phyloP scores from a whole-genome alignment of 768 basidiomycete genomes.

The Melanogaster broomeanus region DNA sequence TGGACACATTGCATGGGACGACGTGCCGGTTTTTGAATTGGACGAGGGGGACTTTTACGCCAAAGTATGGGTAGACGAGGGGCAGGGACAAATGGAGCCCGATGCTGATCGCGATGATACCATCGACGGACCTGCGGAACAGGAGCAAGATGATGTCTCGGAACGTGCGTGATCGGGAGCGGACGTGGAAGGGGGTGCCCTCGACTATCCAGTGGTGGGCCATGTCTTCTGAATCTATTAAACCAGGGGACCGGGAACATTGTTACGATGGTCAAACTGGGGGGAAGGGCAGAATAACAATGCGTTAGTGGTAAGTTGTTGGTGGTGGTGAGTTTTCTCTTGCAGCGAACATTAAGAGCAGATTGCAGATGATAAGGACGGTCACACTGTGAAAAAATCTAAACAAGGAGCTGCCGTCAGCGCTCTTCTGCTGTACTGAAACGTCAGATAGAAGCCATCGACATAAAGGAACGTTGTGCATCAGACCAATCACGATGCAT shows the following conservation, averaged over 20 bases:
- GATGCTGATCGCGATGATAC: constrained; percentile 16
- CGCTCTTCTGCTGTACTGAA: constrained; percentile 26
- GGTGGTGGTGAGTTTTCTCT: not conserved
- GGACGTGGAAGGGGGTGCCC: constrained; percentile 18
- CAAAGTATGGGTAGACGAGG: constrained; percentile 10
- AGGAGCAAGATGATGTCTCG: constrained; percentile 19
- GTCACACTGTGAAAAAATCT: constrained; percentile 22
- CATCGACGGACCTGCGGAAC: constrained; percentile 20
- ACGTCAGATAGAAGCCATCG: constrained; percentile 26
- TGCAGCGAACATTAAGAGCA: constrained; percentile 32
- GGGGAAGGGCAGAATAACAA: too few species aligned
- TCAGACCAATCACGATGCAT: constrained; percentile 31
- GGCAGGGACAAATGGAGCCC: constrained; percentile 2
- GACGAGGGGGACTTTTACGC: constrained; percentile 20
- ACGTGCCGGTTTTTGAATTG: constrained; percentile 1
- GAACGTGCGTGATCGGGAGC: constrained; percentile 12
- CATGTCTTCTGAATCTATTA: constrained; percentile 22
- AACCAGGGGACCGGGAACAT: constrained; percentile 30
- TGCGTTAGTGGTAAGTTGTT: constrained; percentile 7
- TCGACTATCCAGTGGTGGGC: constrained; percentile 15
- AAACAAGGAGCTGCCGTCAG: constrained; percentile 27
- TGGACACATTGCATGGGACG: constrained; percentile 22
- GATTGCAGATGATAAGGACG: constrained; percentile 26
- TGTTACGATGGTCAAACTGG: constrained; percentile 7
- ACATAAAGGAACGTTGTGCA: constrained; percentile 2